phyloP scores from a whole-genome alignment of 768 basidiomycete species.

The Crepidotus variabilis region DNA sequence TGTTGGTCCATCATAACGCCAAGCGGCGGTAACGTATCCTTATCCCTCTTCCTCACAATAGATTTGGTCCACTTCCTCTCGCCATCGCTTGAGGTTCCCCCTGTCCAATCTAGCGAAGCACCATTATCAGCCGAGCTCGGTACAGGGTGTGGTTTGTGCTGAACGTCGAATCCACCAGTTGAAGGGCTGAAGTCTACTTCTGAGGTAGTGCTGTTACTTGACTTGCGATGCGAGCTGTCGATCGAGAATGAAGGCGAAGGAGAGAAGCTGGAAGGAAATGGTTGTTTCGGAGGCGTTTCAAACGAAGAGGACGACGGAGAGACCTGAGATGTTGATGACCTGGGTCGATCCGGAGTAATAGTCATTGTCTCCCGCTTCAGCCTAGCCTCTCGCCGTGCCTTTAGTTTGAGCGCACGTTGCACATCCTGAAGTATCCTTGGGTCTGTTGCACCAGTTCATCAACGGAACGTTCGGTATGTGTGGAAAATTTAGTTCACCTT shows the following conservation, averaged over 20 bases:
- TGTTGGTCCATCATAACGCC: constrained; percentile 54
- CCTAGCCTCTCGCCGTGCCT: constrained; percentile 73
- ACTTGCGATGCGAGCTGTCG: constrained; percentile 17
- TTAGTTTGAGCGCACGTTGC: constrained; percentile 68
- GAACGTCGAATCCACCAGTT: constrained; percentile 32
- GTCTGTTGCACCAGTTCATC: constrained; percentile 39
- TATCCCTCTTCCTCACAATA: constrained; percentile 57
- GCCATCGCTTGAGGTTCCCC: constrained; percentile 50
- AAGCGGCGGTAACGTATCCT: constrained; percentile 39
- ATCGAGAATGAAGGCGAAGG: constrained; percentile 18
- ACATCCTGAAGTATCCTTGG: constrained; percentile 80
- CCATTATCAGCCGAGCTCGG: constrained; percentile 70
- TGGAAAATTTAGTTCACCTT: constrained; percentile 45
- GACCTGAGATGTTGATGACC: constrained; percentile 14
- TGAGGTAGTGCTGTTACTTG: constrained; percentile 26
- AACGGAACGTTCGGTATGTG: background rate
- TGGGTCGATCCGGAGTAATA: constrained; percentile 11
- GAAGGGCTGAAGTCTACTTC: constrained; percentile 75
- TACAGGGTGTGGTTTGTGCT: constrained; percentile 52
- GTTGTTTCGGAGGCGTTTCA: constrained; percentile 19
- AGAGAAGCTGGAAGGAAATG: constrained; percentile 21
- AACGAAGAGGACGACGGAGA: constrained; percentile 22
- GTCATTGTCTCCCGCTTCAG: constrained; percentile 25
- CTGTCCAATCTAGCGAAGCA: constrained; percentile 71
- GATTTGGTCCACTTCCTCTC: constrained; percentile 62